Percentiles rank a stretch among this genome's conserved stretches.
phyloP scores from a whole-genome alignment of 2,329 filamentous ascomycete genomes.

The Pseudogymnoascus sp. region DNA sequence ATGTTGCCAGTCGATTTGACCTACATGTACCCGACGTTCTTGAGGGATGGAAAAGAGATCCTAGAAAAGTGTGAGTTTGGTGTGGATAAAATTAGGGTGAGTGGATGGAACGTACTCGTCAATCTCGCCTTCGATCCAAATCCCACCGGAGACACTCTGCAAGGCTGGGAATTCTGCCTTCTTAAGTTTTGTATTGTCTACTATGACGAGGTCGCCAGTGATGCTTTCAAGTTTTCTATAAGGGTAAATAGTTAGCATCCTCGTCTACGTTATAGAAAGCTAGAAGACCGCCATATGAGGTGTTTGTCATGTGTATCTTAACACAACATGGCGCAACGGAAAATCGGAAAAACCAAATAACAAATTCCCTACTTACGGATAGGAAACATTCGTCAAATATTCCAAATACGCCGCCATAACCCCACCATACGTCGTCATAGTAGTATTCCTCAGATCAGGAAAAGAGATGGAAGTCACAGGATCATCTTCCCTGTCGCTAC shows the following conservation, averaged over 20 bases:
- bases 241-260: not conserved
- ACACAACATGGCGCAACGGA: not conserved
- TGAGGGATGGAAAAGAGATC: conserved; percentile 10
- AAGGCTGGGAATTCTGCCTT: not conserved
- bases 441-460: conserved; percentile 11
- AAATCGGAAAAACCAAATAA: not conserved
- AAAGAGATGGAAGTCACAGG: conserved; percentile 9
- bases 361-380: conserved; percentile 9
- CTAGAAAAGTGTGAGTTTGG: conserved; percentile 1
- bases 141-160: not conserved
- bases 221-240: not conserved
- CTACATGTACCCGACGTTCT: conserved; percentile 4
- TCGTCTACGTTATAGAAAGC: not conserved
- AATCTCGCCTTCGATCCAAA: not conserved
- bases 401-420: conserved; percentile 10
- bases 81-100: not conserved
- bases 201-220: not conserved
- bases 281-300: no score
- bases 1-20: conserved; percentile 5
- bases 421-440: not conserved
- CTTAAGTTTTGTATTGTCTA: not conserved
- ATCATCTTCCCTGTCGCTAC: conserved; percentile 4
- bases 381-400: conserved; percentile 9
- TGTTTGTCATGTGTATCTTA: no score
- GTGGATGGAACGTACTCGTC: not conserved